Evolutionary conservation across 306 rosid species (phyloP).

Genomic region (Cicer bijugum): DNA sequence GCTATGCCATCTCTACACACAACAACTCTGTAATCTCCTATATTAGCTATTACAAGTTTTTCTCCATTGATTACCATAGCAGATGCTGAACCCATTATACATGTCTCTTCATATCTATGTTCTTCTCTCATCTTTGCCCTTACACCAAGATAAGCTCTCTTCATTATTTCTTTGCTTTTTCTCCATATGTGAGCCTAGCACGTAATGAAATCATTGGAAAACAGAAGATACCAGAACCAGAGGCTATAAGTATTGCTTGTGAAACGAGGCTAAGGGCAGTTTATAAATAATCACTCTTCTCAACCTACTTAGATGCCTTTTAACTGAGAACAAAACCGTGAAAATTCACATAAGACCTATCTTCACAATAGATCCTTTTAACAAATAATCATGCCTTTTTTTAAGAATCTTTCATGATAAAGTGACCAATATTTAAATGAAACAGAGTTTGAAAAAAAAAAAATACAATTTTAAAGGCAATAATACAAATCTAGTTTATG

Average conservation of each 20-base stretch:
- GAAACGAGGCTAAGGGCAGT: no score
- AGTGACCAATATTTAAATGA: conserved; percentile 1
- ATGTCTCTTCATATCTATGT: conserved; percentile 45
- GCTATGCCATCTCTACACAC: conserved; percentile 82
- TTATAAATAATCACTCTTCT: no score
- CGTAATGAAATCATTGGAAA: not conserved
- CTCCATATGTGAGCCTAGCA: conserved; percentile 57
- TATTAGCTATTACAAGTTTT: conserved; percentile 68
- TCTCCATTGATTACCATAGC: conserved; percentile 72
- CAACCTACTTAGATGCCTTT: no score
- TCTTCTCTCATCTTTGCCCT: conserved; percentile 57
- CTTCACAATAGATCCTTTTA: no score
- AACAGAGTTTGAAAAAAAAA: not conserved
- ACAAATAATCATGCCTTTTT: not conserved
- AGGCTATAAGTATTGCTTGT: no score
- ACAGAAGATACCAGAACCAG: not conserved
- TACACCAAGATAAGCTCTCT: conserved; percentile 67
- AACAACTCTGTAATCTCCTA: conserved; percentile 77
- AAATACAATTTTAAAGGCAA: not conserved
- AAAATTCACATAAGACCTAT: no score
- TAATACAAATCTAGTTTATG: not conserved
- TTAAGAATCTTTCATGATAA: not conserved
- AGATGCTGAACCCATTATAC: conserved; percentile 60
- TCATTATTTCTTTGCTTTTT: conserved; percentile 65
- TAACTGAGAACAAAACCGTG: no score